Conservation (phyloP, 768 basidiomycete species). For the Termitomyces sp. region DNA sequence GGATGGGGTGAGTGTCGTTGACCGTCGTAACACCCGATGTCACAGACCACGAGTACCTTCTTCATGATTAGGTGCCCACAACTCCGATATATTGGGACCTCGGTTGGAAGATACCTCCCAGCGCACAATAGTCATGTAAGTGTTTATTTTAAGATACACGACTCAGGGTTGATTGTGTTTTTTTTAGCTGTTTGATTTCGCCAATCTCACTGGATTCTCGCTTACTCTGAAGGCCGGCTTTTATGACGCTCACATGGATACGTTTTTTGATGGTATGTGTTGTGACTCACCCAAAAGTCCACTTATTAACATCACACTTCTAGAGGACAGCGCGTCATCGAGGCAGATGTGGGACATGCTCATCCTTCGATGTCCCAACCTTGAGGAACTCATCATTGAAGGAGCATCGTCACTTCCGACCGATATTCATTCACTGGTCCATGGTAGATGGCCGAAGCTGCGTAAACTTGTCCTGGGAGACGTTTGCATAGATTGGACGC, state of each 20-base stretch:
- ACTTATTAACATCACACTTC: neutral
- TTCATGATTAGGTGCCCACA: conserved; percentile 55
- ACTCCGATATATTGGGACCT: conserved; percentile 59
- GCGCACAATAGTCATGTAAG: conserved; percentile 60
- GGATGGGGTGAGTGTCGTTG: conserved; percentile 49
- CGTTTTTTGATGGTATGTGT: conserved; percentile 52
- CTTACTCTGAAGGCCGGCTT: conserved; percentile 60
- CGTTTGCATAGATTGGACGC: conserved; percentile 58
- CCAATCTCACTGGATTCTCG: conserved; percentile 59
- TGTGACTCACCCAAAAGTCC: neutral
- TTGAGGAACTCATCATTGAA: conserved; percentile 62
- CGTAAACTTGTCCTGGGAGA: conserved; percentile 63
- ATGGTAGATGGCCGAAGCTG: conserved; percentile 67
- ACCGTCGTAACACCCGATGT: neutral
- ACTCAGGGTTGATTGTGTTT: conserved; percentile 5
- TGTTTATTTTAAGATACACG: conserved; percentile 12
- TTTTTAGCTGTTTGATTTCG: conserved; percentile 68
- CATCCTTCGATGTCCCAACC: conserved; percentile 57
- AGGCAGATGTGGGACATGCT: conserved; percentile 72
- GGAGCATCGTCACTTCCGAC: conserved; percentile 53
- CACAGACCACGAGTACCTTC: neutral
- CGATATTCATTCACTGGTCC: conserved; percentile 53
- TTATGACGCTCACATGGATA: conserved; percentile 59
- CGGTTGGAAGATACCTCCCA: conserved; percentile 61
- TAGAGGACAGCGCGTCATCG: conserved; percentile 52